Evolutionary conservation across 768 basidiomycete species (phyloP), one percentile per base, ranked within the genome.

Genomic region (Collybia mongolica): DNA sequence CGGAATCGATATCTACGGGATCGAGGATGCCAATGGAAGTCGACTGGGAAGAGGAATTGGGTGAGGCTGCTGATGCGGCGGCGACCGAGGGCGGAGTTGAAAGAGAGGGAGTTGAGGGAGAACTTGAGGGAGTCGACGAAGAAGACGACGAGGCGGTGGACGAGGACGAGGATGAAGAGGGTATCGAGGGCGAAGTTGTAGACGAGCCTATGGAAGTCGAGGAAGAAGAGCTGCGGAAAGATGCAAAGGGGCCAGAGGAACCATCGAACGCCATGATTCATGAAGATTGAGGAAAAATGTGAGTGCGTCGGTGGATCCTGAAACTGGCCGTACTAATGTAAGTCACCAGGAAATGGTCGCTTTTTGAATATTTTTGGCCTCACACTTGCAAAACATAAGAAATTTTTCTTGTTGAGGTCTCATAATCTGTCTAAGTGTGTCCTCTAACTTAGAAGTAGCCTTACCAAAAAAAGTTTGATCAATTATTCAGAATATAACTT

Each of bases 81-180:
- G 52, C 49, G 26, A 53, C 52, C n/a, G 51, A 15, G 57, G 71
- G 67, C 7, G 71, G 65, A 0, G 73, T 66, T 14, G 73, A 65
- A 17, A 65, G 65, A n/a, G 71, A 71, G 43, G 71, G 69, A 28
- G 48, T 57, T 17, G 70, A 67, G 53, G 76, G 79, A 52, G 54
- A 63, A 15, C 49, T 74, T 8, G 78, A 80, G 44, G 54, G 67
- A 17, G 71, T 73, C 37, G 76, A n/a, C 9, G 51, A 50, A 19
- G 65, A 49, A 56, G 64, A 26, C 55, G 72, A 49, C 48, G 62
- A 28, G 54, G 61, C 37, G 39, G 57, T 37, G 56, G 64, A 39
- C 55, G 58, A 41, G 4, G 53, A 60, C 14, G 51, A 50, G 24
- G 68, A 63, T 5, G 58, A 57, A 8, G 72, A 71, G 39, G 69